phyloP scores from a whole-genome alignment of 352 stramenopile genomes.

The Pythium monospermum region DNA sequence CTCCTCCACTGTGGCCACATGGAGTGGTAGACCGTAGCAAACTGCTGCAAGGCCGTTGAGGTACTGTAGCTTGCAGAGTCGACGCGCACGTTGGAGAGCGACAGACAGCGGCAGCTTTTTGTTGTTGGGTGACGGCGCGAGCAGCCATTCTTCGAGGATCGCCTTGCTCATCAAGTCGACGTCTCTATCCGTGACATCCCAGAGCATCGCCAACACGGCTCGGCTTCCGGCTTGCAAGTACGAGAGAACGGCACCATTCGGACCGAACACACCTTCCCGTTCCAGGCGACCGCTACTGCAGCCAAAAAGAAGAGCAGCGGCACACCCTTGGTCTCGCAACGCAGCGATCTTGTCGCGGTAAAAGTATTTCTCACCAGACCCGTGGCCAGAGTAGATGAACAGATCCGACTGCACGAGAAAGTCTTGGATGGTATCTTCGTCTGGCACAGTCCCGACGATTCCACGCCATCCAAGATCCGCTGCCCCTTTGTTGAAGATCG shows the following conservation, averaged over 20 bases:
- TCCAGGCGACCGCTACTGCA: conserved; percentile 95
- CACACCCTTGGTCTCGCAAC: conserved; percentile 37
- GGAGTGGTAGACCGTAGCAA: conserved; percentile 92
- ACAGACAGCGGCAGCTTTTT: conserved; percentile 1
- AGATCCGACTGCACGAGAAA: conserved; percentile 69
- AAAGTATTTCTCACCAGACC: conserved; percentile 92
- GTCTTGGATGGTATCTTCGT: conserved; percentile 34
- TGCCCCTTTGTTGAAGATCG: conserved; percentile 33
- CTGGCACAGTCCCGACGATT: conserved; percentile 38
- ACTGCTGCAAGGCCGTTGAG: conserved; percentile 95
- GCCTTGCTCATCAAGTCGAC: conserved; percentile 91
- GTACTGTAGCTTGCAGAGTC: conserved; percentile 91
- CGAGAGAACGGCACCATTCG: conserved; percentile 91
- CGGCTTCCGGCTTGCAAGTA: conserved; percentile 92
- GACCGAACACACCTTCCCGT: conserved; percentile 87
- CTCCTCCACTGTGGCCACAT: conserved; percentile 13
- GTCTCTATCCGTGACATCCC: conserved; percentile 98
- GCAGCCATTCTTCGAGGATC: conserved; percentile 56
- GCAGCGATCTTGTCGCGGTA: conserved; percentile 72
- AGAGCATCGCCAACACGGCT: conserved; percentile 97
- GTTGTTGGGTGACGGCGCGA: conserved; percentile 24
- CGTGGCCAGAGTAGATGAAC: conserved; percentile 98
- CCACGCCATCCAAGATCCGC: conserved; percentile 49
- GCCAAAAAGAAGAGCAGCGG: conserved; percentile 93
- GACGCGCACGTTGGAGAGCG: conserved; percentile 36